phyloP scores from a whole-genome alignment of 768 basidiomycete genomes.

The Collybia sp. region DNA sequence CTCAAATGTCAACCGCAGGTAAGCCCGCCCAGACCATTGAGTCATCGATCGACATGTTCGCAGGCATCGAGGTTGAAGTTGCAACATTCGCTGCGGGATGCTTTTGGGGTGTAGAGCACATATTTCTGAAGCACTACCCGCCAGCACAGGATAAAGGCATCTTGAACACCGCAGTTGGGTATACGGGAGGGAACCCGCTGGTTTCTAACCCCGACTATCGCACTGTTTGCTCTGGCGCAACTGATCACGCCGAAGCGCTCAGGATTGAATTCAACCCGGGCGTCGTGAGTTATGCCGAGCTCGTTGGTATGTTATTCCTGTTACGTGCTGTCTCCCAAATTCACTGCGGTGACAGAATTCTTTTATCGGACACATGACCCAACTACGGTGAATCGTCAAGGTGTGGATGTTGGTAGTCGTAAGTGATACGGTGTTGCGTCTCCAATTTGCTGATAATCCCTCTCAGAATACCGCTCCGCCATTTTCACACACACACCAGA shows the following conservation, averaged over 20 bases:
- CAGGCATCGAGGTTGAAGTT: slow-evolving; percentile 15
- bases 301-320: slow-evolving; percentile 63
- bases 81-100: slow-evolving; percentile 60
- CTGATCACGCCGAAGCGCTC: slow-evolving; percentile 87
- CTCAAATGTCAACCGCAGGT: too few species aligned
- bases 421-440: slow-evolving; percentile 19
- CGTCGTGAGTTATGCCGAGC: slow-evolving; percentile 74
- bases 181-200: slow-evolving; percentile 64
- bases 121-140: slow-evolving; percentile 77
- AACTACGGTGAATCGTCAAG: slow-evolving; percentile 78
- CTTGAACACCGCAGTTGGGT: slow-evolving; percentile 71
- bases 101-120: slow-evolving; percentile 87
- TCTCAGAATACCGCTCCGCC: slow-evolving; percentile 84
- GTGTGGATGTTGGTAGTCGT: slow-evolving; percentile 77
- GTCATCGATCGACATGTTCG: slow-evolving; percentile 29
- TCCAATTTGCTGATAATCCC: not conserved
- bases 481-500: slow-evolving; percentile 80
- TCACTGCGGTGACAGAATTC: slow-evolving; percentile 52
- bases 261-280: slow-evolving; percentile 82
- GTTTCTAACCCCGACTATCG: slow-evolving; percentile 60
- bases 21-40: too few species aligned
- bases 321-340: not conserved
- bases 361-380: slow-evolving; percentile 96
- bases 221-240: slow-evolving; percentile 74
- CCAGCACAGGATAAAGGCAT: slow-evolving; percentile 70